These are phyloP conservation scores for Arabidopsis arenosa DNA, from an alignment of 345 rosid genomes.

Conservation along the genomic window DNA sequence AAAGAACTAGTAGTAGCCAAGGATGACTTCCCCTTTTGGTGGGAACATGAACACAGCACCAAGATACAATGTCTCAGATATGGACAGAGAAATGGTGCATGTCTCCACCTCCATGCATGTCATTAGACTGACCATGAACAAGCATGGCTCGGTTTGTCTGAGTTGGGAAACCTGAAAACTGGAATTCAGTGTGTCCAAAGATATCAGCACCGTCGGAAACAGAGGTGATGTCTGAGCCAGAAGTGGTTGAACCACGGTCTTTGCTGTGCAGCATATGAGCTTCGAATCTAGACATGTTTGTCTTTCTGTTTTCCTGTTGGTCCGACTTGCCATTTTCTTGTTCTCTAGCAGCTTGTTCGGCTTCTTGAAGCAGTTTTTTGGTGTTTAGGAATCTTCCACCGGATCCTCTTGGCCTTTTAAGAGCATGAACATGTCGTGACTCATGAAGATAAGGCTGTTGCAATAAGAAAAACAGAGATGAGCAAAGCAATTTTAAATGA, in stretches of 20 bases:
- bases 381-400: constrained; percentile 83
- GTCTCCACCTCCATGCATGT: constrained; percentile 50
- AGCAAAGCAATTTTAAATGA: constrained; percentile 4
- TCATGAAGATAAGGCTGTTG: constrained; percentile 86
- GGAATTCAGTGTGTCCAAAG: constrained; percentile 56
- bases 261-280: constrained; percentile 44
- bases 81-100: constrained; percentile 53
- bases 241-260: constrained; percentile 53
- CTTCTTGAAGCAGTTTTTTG: constrained; percentile 57
- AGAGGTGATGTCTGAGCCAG: constrained; percentile 59
- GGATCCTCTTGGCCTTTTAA: constrained; percentile 79
- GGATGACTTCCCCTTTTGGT: constrained; percentile 88
- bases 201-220: constrained; percentile 53
- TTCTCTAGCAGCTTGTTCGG: constrained; percentile 41
- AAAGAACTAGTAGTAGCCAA: constrained; percentile 69
- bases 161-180: constrained; percentile 58
- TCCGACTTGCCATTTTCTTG: constrained; percentile 32
- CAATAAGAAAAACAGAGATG: constrained; percentile 26
- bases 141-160: constrained; percentile 40
- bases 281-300: constrained; percentile 47
- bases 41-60: constrained; percentile 54
- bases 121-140: constrained; percentile 46
- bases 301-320: constrained; percentile 30
- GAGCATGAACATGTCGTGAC: constrained; percentile 87
- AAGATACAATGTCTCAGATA: constrained; percentile 47